Conservation (phyloP, 202 grass and related monocot genomes). For the Schoenoplectus tabernaemontani region DNA sequence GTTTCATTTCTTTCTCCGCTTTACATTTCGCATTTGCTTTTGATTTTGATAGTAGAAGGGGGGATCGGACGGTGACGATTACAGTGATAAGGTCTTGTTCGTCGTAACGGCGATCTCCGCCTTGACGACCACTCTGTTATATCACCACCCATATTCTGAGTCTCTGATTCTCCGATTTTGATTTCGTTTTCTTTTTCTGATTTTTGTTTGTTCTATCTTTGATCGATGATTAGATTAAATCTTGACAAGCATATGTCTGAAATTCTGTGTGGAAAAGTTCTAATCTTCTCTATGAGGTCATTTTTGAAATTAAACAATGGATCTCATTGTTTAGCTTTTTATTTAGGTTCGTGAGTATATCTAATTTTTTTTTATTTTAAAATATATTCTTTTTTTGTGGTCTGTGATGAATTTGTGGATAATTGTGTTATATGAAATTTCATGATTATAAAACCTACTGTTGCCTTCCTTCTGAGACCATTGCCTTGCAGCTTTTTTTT, state of each 20-base stretch:
- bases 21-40: too few species aligned
- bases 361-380: neutral
- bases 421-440: slow-evolving; percentile 19
- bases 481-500: neutral
- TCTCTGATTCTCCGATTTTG: neutral
- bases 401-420: slow-evolving; percentile 26
- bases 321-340: too few species aligned
- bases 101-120: slow-evolving; percentile 85
- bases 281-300: slow-evolving; percentile 38
- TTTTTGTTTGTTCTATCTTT: neutral
- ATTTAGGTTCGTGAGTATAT: too few species aligned
- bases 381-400: neutral
- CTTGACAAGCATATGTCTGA: slow-evolving; percentile 42
- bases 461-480: slow-evolving; percentile 20
- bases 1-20: neutral
- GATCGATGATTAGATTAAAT: slow-evolving; percentile 30
- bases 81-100: slow-evolving; percentile 79
- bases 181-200: neutral
- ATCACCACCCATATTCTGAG: slow-evolving; percentile 99
- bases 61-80: slow-evolving; percentile 50
- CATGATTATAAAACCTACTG: slow-evolving; percentile 24
- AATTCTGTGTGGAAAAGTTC: slow-evolving; percentile 27
- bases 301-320: too few species aligned
- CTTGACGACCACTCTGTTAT: slow-evolving; percentile 98
- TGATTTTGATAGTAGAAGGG: neutral